Base-by-base conservation (phyloP, 2,329 filamentous ascomycete genomes). In the Periconia digitata region DNA sequence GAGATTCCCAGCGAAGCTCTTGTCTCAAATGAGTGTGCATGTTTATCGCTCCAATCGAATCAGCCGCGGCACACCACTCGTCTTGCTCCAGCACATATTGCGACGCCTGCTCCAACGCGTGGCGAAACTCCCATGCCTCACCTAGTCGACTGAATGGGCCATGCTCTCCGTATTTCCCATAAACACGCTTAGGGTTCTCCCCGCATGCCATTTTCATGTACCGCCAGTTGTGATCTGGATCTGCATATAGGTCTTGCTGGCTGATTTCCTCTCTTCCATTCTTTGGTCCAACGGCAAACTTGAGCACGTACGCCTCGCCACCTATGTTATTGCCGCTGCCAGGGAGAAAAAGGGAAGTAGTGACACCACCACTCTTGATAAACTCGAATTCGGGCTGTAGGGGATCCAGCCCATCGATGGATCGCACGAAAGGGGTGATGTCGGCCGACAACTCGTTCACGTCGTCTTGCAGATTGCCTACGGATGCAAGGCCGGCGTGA, bases 151-250 rank as follows among this genome's bases (percentile, higher is more conserved):
- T 86, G 46, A 76, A 76, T 0, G 83, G 84, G 0, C 81, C 79
- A 39, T 73, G 73, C 43, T 77, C 74, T 20, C 82, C 82, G 4
- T 72, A 60, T 39, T 73, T 74, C 8, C 84, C 84, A 50, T 87
- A 85, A 0, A 83, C 72, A 1, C 77, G 72, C 71, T 87, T 87
- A 1, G 85, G 74, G 58, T 89, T 89, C 69, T 89, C 85, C 29
- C 85, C 85, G 54, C 85, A 89, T 0, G 86, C 86, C 85, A 89
- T 89, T 72, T 89, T 89, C 77, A 89, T 86, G 66, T 86, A 89
- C 17, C 86, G 77, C 81, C 84, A 86, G 50, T 74, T 81, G 18
- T 76, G 75, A 36, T 85, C 84, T 0, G 85, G 85, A 43, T 87
- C 83, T 1, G 85, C 85, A 8, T 88, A 74, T 73, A 88, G 77